A percentile compares a stretch with the other conserved stretches of the same genome.
Evolutionary conservation across 257 asterid species (phyloP).

Genomic region (Voacanga thouarsii): DNA sequence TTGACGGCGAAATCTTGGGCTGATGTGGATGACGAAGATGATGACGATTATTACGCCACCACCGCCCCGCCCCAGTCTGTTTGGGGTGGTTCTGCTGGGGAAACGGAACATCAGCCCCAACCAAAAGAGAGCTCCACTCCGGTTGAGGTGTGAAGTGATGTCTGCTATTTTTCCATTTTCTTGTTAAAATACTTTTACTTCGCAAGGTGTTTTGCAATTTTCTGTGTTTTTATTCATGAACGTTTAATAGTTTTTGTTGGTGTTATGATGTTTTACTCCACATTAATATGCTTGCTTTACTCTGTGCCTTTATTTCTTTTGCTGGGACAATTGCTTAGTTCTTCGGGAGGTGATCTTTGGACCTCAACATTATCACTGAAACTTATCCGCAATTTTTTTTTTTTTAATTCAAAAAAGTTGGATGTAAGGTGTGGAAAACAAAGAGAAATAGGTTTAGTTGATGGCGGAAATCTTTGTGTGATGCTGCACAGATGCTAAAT

Average conservation of each 20-base stretch:
- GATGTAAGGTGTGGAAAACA: background rate
- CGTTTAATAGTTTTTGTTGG: background rate
- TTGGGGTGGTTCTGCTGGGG: conserved; percentile 50
- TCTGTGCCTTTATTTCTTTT: background rate
- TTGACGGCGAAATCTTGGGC: conserved; percentile 86
- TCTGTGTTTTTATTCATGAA: background rate
- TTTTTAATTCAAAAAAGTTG: background rate
- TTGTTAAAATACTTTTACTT: background rate
- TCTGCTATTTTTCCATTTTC: background rate
- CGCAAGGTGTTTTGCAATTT: too few species aligned
- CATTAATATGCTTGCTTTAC: background rate
- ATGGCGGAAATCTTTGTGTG: background rate
- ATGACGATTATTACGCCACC: conserved; percentile 90
- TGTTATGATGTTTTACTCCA: background rate
- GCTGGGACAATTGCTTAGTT: background rate
- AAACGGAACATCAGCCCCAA: conserved; percentile 26
- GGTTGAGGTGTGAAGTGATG: conserved; percentile 49
- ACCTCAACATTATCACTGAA: background rate
- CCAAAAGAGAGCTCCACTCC: conserved; percentile 32
- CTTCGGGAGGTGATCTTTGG: background rate
- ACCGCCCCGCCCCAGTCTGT: conserved; percentile 77
- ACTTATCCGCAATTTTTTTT: background rate
- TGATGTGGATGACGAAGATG: conserved; percentile 95
- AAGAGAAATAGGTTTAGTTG: background rate
- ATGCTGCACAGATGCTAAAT: background rate